Evolutionary conservation across 352 stramenopile species (phyloP).

Genomic region (Phytophthora multivora): DNA sequence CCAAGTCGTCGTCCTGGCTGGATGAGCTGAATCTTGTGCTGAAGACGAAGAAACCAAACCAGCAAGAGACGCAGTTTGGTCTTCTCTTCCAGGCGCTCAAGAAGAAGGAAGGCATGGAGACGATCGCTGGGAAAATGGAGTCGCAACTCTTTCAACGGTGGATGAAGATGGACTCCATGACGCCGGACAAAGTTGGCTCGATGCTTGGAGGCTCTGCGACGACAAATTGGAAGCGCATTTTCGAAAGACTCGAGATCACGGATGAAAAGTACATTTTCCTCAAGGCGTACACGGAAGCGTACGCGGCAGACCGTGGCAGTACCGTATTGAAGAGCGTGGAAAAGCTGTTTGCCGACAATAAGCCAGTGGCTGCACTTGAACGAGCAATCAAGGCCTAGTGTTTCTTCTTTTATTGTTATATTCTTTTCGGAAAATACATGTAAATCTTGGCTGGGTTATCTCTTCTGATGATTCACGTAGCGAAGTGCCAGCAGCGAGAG

Average conservation of each 20-base stretch:
- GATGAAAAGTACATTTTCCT: neutral
- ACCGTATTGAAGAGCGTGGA: neutral
- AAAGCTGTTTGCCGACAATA: neutral
- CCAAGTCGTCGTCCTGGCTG: neutral
- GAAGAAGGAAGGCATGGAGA: neutral
- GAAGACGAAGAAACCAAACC: neutral
- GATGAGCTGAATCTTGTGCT: neutral
- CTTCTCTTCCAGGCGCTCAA: neutral
- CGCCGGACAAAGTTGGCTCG: neutral
- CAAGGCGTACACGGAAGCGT: neutral
- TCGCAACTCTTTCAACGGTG: neutral
- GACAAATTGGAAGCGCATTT: neutral
- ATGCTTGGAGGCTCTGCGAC: neutral
- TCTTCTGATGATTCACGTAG: constrained; percentile 45
- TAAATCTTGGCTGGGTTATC: no score
- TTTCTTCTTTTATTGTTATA: constrained; percentile 44
- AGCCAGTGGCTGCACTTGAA: neutral
- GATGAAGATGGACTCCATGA: neutral
- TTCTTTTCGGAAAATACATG: no score
- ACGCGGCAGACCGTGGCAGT: neutral
- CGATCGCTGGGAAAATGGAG: neutral
- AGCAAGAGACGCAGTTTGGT: neutral
- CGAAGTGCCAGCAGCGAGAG: constrained; percentile 30
- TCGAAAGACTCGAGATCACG: neutral
- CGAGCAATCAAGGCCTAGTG: neutral